Percentiles rank a stretch among this genome's conserved stretches.
Evolutionary conservation across 352 stramenopile species (phyloP).

Genomic region (Phytophthora foliorum): DNA sequence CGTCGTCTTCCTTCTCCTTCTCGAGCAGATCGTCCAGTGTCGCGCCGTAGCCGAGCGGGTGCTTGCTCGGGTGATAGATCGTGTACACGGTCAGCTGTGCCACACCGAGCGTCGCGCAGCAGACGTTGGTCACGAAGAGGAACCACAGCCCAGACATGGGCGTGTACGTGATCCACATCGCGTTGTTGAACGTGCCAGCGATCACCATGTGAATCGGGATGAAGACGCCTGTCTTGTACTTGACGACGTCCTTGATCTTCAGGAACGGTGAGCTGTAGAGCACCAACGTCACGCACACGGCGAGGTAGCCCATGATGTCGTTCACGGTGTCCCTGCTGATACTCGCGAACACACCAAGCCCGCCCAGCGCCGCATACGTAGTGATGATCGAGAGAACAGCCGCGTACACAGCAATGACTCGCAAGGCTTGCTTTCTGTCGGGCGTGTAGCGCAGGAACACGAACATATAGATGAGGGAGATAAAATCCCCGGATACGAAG

Average conservation of each 20-base stretch:
- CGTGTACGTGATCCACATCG: conserved; percentile 64
- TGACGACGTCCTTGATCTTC: conserved; percentile 56
- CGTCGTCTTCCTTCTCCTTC: conserved; percentile 35
- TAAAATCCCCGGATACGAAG: conserved; percentile 41
- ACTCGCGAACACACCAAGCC: conserved; percentile 31
- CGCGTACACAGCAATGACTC: conserved; percentile 35
- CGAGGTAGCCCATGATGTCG: conserved; percentile 48
- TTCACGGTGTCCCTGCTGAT: conserved; percentile 40
- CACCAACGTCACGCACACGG: conserved; percentile 51
- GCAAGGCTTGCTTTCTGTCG: conserved; percentile 26
- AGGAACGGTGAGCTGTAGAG: conserved; percentile 73
- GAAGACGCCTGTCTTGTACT: conserved; percentile 57
- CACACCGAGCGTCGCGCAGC: conserved; percentile 45
- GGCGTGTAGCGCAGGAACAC: conserved; percentile 40
- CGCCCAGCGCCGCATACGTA: conserved; percentile 48
- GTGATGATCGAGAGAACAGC: conserved; percentile 42
- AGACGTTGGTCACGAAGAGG: conserved; percentile 63
- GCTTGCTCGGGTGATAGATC: conserved; percentile 60
- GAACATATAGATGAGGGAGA: conserved; percentile 40
- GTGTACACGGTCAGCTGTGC: conserved; percentile 54
- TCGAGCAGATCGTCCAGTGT: conserved; percentile 33
- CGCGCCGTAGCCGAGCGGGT: conserved; percentile 35
- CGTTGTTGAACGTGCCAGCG: conserved; percentile 64
- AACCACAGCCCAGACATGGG: conserved; percentile 53
- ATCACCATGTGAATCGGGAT: conserved; percentile 67